phyloP scores from a whole-genome alignment of 352 stramenopile species.

The Globisporangium mamillatum region DNA sequence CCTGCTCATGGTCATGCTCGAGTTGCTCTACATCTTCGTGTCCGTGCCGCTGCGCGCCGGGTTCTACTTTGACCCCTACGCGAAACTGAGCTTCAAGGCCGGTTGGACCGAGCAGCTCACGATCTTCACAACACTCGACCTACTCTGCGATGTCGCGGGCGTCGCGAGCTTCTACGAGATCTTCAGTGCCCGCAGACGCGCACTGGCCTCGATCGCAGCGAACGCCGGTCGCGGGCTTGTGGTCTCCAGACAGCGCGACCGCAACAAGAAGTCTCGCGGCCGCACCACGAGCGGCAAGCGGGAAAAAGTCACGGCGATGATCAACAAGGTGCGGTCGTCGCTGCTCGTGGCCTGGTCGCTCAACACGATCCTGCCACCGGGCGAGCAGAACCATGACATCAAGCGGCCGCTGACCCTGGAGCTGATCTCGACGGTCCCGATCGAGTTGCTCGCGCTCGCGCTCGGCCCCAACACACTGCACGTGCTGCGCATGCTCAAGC shows the following conservation, averaged over 20 bases:
- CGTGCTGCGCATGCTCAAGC: slow-evolving; percentile 45
- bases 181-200: slow-evolving; percentile 35
- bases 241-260: slow-evolving; percentile 16
- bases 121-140: slow-evolving; percentile 44
- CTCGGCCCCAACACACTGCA: slow-evolving; percentile 57
- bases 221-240: slow-evolving; percentile 21
- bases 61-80: slow-evolving; percentile 42
- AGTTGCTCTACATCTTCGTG: slow-evolving; percentile 41
- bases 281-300: background rate
- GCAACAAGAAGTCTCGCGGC: slow-evolving; percentile 1
- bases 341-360: slow-evolving; percentile 52
- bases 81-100: slow-evolving; percentile 1
- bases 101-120: slow-evolving; percentile 50
- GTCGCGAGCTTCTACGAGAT: slow-evolving; percentile 52
- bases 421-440: slow-evolving; percentile 40
- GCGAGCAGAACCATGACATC: slow-evolving; percentile 31
- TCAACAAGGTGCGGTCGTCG: slow-evolving; percentile 30
- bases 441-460: slow-evolving; percentile 42
- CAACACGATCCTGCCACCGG: slow-evolving; percentile 52
- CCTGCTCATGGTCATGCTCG: slow-evolving; percentile 20
- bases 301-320: slow-evolving; percentile 13
- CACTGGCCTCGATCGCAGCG: slow-evolving; percentile 35
- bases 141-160: slow-evolving; percentile 44
- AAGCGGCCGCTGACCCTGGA: slow-evolving; percentile 40
- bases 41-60: slow-evolving; percentile 38